Evolutionary conservation across 805 yeast species (phyloP), one percentile per base, ranked within the genome.

Genomic region (Candida michaelii): DNA sequence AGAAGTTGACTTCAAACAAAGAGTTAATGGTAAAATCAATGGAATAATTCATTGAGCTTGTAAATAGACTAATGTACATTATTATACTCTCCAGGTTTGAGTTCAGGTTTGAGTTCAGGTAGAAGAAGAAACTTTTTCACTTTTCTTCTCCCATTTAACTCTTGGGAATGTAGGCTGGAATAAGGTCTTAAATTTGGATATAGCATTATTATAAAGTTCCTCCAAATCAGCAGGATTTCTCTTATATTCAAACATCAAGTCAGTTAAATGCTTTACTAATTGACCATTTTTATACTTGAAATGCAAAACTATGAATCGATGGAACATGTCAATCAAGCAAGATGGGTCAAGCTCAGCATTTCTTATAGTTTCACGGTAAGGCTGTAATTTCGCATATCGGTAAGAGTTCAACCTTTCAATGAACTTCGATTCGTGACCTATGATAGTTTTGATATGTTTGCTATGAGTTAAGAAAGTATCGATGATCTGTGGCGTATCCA

Each of bases 1-100:
- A 5, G 77, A 76, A 47, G 72, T 77, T 5, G 76, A 75, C 47
- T 81, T 82, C 62, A 63, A 63, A 3, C 47, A 63, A 15, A 30
- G 40, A 27, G n/a, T 30, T 11, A 31, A 39, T 11, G 42, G 30
- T 9, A 21, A 24, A 23, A 14, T 23, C 6, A 34, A 14, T 14
- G 40, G 44, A 6, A 36, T 36, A 14, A 36, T 41, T 13, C 44
- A 41, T 36, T 41, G 29, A 29, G 7, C 19, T 6, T 11, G 17
- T 27, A 5, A 13, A 14, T 27, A 27, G 35, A 15, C 32, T 18
- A 15, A 27, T 37, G 27, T 21, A n/a, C 33, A 27, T 29, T 19
- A n/a, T 14, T 14, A 18, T 13, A 27, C 15, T 18, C 12, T n/a
- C 19, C 30, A 6, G 23, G 23, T 8, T 21, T 6, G 5, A 6